A percentile compares a stretch with the other conserved stretches of the same genome.
Evolutionary conservation across 495 filamentous ascomycete genomes (phyloP).

Genomic region (Gamarada debralockiae): DNA sequence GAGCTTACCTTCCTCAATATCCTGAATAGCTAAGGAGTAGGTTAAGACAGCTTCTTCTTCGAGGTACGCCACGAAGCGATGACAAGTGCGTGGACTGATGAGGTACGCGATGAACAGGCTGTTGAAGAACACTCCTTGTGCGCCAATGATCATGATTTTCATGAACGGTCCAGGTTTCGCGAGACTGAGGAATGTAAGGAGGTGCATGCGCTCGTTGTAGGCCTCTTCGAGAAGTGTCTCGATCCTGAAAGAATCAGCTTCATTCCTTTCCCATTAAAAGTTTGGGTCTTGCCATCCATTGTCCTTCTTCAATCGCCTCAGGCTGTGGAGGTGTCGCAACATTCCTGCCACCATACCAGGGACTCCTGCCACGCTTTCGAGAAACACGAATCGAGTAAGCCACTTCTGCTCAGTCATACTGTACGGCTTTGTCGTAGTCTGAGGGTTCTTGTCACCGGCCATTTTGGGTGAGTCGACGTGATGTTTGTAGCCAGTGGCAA

Average conservation of each 20-base stretch:
- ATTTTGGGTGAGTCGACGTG: constrained; percentile 43
- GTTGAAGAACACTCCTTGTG: constrained; percentile 90
- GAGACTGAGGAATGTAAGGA: constrained; percentile 91
- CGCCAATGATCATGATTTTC: constrained; percentile 78
- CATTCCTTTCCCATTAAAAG: no score
- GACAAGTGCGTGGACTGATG: constrained; percentile 80
- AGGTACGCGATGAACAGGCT: constrained; percentile 87
- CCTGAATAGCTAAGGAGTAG: constrained; percentile 81
- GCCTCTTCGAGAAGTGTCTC: constrained; percentile 91
- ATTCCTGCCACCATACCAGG: constrained; percentile 97
- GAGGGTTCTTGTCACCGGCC: constrained; percentile 37
- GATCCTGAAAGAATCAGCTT: no score
- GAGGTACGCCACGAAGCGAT: constrained; percentile 94
- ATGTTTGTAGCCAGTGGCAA: constrained; percentile 69
- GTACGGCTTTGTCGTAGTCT: constrained; percentile 38
- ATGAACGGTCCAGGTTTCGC: constrained; percentile 86
- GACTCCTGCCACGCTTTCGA: constrained; percentile 91
- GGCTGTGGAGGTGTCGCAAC: constrained; percentile 79
- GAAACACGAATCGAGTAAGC: constrained; percentile 83
- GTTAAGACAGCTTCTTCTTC: constrained; percentile 97
- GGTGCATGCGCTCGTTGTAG: constrained; percentile 96
- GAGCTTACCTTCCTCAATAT: constrained; percentile 78
- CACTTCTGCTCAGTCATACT: constrained; percentile 72
- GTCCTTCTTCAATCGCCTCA: constrained; percentile 82
- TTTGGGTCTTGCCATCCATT: no score